Evolutionary conservation across 2,329 filamentous ascomycete genomes (phyloP).

Genomic region (Paracamarosporium sp.): DNA sequence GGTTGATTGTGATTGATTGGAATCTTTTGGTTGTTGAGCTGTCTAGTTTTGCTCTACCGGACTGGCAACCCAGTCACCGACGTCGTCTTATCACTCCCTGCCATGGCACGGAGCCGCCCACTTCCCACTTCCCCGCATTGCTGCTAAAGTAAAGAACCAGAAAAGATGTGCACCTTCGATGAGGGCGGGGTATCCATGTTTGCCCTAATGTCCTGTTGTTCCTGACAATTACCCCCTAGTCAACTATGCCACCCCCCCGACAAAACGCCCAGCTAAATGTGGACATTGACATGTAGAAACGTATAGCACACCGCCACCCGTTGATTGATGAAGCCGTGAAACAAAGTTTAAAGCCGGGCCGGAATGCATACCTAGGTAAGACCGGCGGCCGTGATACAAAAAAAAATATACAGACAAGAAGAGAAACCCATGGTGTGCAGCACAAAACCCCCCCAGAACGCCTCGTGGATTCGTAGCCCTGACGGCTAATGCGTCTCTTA

Average conservation of each 20-base stretch:
- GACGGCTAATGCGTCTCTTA: constrained; percentile 49
- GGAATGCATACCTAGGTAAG: not conserved
- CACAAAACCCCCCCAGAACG: constrained; percentile 15
- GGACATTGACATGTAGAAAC: not conserved
- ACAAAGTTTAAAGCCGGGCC: not conserved
- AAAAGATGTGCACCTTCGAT: constrained; percentile 33
- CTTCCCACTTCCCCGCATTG: constrained; percentile 3
- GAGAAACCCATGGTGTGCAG: not conserved
- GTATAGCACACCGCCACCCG: not conserved
- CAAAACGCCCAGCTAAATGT: constrained; percentile 11
- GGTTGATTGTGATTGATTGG: too few species aligned
- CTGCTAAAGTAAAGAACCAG: constrained; percentile 11
- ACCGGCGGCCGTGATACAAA: not conserved
- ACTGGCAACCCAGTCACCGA: not conserved
- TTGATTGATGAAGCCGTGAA: not conserved
- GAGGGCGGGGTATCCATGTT: constrained; percentile 43
- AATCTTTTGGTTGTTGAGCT: constrained; percentile 2
- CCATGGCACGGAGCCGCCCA: too few species aligned
- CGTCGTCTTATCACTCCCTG: not conserved
- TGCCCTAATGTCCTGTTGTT: constrained; percentile 21
- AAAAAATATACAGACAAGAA: constrained; percentile 2
- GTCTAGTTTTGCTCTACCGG: not conserved
- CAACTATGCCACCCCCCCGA: constrained; percentile 10
- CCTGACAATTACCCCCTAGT: constrained; percentile 18
- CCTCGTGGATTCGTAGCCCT: constrained; percentile 43